These are phyloP conservation scores for Kandelia obovata DNA, from an alignment of 345 rosid genomes.

Conservation along the genomic window DNA sequence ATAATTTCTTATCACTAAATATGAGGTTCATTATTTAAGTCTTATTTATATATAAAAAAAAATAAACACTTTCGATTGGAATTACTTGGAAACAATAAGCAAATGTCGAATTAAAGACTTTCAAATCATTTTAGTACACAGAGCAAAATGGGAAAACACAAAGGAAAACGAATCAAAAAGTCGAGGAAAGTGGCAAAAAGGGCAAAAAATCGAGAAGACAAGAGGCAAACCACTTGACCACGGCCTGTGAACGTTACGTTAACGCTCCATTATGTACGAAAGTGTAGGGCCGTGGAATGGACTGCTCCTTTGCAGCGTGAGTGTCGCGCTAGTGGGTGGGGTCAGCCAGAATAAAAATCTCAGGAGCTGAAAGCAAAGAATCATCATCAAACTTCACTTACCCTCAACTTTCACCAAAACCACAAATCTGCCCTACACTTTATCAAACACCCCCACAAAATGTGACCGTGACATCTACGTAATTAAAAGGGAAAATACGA, in stretches of 20 bases:
- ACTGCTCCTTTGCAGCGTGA: neutral
- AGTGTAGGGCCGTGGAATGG: conserved; percentile 27
- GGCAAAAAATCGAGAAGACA: neutral
- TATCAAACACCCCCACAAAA: neutral
- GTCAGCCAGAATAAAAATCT: neutral
- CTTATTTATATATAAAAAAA: too few species aligned
- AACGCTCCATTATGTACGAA: conserved; percentile 37
- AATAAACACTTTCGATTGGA: too few species aligned
- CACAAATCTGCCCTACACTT: neutral
- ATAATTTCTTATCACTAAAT: too few species aligned
- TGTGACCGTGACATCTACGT: conserved; percentile 8
- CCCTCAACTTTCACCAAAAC: neutral
- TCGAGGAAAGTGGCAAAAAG: too few species aligned
- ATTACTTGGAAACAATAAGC: too few species aligned
- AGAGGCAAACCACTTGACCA: neutral
- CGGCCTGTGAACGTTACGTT: conserved; percentile 29
- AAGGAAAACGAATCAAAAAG: neutral
- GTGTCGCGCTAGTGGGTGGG: conserved; percentile 16
- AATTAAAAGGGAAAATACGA: neutral
- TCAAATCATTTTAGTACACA: too few species aligned
- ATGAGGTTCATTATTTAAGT: too few species aligned
- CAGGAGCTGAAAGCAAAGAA: neutral
- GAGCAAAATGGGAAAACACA: too few species aligned
- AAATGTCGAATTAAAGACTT: too few species aligned
- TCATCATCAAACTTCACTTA: neutral